Conservation (phyloP, 345 rosid genomes). For the Eucalyptus tenuipes region DNA sequence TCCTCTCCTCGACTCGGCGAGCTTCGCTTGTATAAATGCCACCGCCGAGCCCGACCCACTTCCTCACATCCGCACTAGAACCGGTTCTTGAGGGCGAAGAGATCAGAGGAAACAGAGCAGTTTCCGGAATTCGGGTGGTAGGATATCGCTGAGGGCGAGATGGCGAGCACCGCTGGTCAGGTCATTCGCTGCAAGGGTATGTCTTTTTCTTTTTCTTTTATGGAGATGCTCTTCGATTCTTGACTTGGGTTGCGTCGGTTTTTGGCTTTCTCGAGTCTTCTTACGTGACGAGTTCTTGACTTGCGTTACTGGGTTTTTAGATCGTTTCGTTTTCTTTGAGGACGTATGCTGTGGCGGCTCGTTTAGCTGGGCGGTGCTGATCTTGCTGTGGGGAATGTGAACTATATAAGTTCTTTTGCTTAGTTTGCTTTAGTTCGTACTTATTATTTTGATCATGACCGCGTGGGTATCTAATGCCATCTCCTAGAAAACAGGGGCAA, state of each 20-base stretch:
- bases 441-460: background rate
- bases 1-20: background rate
- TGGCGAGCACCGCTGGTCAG: slow-evolving; percentile 19
- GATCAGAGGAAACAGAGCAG: background rate
- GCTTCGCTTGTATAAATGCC: background rate
- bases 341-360: background rate
- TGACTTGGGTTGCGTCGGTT: background rate
- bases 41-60: background rate
- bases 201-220: background rate
- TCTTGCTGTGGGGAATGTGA: background rate
- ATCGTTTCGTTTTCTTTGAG: background rate
- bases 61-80: background rate
- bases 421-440: background rate
- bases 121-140: background rate
- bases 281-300: background rate
- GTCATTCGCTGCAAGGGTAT: slow-evolving; percentile 34
- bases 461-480: background rate
- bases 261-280: background rate
- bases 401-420: background rate
- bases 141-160: background rate
- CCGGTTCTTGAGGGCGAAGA: background rate
- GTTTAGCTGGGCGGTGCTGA: background rate
- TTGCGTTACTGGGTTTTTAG: background rate
- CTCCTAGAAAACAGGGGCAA: background rate
- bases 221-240: background rate